phyloP scores from a whole-genome alignment of 345 rosid genomes.

The Moricandia arvensis region DNA sequence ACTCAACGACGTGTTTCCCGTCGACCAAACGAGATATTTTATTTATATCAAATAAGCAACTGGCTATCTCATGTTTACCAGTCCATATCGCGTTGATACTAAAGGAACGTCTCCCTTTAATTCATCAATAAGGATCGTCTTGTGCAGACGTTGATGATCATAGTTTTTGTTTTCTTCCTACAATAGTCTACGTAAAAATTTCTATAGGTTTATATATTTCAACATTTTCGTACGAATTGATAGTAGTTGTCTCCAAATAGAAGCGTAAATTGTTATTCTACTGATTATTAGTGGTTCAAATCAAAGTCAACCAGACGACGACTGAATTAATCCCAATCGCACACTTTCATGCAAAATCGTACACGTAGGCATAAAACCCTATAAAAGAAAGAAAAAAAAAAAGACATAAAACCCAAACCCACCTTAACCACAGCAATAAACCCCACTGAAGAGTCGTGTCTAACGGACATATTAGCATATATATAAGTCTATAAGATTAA shows the following conservation, averaged over 20 bases:
- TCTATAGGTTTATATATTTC: neutral
- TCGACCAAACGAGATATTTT: slow-evolving; percentile 2
- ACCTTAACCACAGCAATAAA: too few relatives aligned
- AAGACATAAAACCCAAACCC: too few relatives aligned
- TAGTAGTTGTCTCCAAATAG: neutral
- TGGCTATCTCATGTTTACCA: slow-evolving; percentile 5
- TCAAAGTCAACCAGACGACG: neutral
- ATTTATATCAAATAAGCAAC: neutral
- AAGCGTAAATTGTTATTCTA: neutral
- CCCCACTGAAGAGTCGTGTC: too few relatives aligned
- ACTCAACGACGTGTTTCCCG: neutral
- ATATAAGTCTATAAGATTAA: too few relatives aligned
- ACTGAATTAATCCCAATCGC: slow-evolving; percentile 7
- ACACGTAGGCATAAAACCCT: neutral
- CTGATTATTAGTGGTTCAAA: neutral
- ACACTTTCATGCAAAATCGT: neutral
- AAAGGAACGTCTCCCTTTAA: neutral
- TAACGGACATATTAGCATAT: too few relatives aligned
- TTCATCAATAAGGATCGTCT: slow-evolving; percentile 5
- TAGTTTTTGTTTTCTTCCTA: slow-evolving; percentile 8
- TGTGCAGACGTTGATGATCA: slow-evolving; percentile 11
- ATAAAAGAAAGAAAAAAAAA: too few relatives aligned
- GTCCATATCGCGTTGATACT: slow-evolving; percentile 9
- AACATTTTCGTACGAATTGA: neutral
- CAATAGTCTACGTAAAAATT: neutral